A percentile compares a stretch with the other conserved stretches of the same genome.
These are phyloP conservation scores for Phellopilus nigrolimitatus DNA, from an alignment of 1,284 basidiomycete species.

Conservation along the genomic window DNA sequence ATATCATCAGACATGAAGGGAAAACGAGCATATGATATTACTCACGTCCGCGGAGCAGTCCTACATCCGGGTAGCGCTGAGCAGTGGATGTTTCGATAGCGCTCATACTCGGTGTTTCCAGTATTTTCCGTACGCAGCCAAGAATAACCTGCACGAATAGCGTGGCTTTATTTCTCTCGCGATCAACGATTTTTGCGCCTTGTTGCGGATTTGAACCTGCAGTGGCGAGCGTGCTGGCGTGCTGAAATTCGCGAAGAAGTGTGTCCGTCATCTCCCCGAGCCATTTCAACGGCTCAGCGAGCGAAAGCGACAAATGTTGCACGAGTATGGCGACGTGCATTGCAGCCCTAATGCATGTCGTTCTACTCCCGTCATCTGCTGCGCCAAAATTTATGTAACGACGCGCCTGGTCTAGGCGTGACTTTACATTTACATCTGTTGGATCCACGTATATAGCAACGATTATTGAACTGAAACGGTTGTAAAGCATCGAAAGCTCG, in stretches of 20 bases:
- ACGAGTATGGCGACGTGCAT: slow-evolving; percentile 72
- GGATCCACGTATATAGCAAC: slow-evolving; percentile 76
- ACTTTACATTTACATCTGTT: slow-evolving; percentile 41
- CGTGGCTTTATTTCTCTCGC: slow-evolving; percentile 26
- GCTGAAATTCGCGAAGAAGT: slow-evolving; percentile 54
- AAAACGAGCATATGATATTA: slow-evolving; percentile 20
- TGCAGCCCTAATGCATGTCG: slow-evolving; percentile 72
- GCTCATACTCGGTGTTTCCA: slow-evolving; percentile 47
- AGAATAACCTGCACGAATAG: slow-evolving; percentile 49
- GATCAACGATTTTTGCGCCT: slow-evolving; percentile 5
- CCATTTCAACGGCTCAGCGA: slow-evolving; percentile 63
- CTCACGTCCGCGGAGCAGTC: slow-evolving; percentile 56
- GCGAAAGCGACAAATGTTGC: slow-evolving; percentile 50
- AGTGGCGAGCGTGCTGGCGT: slow-evolving; percentile 23
- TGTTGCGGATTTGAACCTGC: slow-evolving; percentile 19
- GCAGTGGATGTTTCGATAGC: slow-evolving; percentile 21
- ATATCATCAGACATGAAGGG: slow-evolving; percentile 13
- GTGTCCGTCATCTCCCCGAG: slow-evolving; percentile 56
- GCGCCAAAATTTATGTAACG: slow-evolving; percentile 66
- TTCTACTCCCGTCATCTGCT: slow-evolving; percentile 67
- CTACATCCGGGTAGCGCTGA: slow-evolving; percentile 63
- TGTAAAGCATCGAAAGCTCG: slow-evolving; percentile 80
- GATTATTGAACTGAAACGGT: slow-evolving; percentile 78
- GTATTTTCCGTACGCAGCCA: slow-evolving; percentile 56
- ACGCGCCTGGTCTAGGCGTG: slow-evolving; percentile 56